Base-by-base conservation (phyloP, 2,329 filamentous ascomycete species). In the Ophiostoma sp. region DNA sequence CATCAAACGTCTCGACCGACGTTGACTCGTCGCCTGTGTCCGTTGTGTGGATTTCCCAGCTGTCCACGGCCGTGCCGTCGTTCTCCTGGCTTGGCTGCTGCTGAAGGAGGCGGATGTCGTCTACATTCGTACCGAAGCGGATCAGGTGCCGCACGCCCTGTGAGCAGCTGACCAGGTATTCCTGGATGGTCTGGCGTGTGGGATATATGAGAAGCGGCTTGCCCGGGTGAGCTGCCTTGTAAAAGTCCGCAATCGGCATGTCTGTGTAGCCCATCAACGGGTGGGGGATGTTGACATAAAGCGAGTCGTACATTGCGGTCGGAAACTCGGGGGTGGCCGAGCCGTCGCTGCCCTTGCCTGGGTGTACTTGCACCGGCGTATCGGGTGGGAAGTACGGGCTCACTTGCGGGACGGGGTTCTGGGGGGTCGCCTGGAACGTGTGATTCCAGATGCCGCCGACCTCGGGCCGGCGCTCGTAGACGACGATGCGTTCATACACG, bases 391-490 rank as follows among this genome's bases (percentile, higher is more conserved):
- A 82, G 73, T 85, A 84, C 40, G 87, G 84, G 73, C 85, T 84
- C n/a, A 86, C 86, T 75, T 93, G 89, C 7, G 93, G 92, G 49
- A 94, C 80, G 45, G 73, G 83, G 73, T 75, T 83, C 70, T 75
- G 80, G 72, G 73, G 83, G 71, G 76, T 81, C 68, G 77, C 82
- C 70, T 76, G 78, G 41, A 81, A 79, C 71, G 84, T 88, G 77
- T 96, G 93, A 74, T 92, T 89, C 94, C 94, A 98, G 9, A 95
- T 86, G 2, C 95, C 94, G 69, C 93, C 94, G 6, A 90, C 85
- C 64, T 86, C 83, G 62, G 83, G 80, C 72, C 92, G 88, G 77
- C 97, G 92, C 78, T 98, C 95, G 74, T 90, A 96, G 52, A 97
- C 78, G 70, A 88, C 85, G 70, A 98, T 88, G 42, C 81, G 84